Evolutionary conservation across 2,329 filamentous ascomycete species (phyloP), one percentile per base, ranked within the genome.

Genomic region (Monosporascus sp.): DNA sequence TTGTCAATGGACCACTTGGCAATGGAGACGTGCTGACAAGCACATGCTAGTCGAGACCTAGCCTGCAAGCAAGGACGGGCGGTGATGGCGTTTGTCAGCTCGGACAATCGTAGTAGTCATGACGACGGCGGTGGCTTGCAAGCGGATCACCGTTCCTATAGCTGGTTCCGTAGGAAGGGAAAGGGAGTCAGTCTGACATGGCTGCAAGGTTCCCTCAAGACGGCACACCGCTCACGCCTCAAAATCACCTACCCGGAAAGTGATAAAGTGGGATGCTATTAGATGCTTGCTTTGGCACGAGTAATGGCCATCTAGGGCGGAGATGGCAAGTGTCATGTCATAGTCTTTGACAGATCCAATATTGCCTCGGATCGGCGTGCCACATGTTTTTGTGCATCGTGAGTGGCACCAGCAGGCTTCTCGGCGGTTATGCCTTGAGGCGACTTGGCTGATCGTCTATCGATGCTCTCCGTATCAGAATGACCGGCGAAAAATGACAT

Each of bases 401-500:
- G 7, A 44, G 41, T 58, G 54, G 53, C 54, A 51, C 54, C 58
- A 57, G 52, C 51, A 59, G 52, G 51, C 53, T 37, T 58, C 55
- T 55, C 57, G 57, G 55, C 57, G 56, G 53, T 53, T 52, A 57
- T 52, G 59, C 46, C 55, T 59, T 60, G 57, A 57, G 53, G 54
- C 43, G 47, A 40, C 48, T 37, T 47, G 49, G 57, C 47, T 54
- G 57, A 61, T 61, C 59, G 54, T 57, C 41, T 20, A 20, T 44
- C 17, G 51, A 52, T 55, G 52, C 57, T 54, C 57, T 49, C 51
- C 51, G 49, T 47, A 57, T 57, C 55, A 47, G 54, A 45, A 56
- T 43, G 51, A 55, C 55, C 52, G 52, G 54, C 46, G 50, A 55
- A 49, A 53, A 40, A 38, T 49, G 49, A 55, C 47, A 52, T 53